Evolutionary conservation across 495 filamentous ascomycete genomes (phyloP), one percentile per base, ranked within the genome.

Genomic region (Aspergillus conjunctus): DNA sequence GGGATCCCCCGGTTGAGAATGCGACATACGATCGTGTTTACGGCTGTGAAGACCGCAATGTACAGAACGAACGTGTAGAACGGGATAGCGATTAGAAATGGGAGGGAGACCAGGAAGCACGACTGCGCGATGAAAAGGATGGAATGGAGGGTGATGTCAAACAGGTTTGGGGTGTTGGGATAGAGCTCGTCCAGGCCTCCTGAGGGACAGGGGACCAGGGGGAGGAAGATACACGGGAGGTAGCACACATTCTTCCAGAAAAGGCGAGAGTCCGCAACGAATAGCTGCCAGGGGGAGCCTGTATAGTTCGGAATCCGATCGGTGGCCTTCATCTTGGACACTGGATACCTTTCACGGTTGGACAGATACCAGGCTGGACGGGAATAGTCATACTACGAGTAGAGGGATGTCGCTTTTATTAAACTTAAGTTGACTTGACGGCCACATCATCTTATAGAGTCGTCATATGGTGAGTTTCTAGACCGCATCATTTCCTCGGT

Each of bases 171-270:
- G 21, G 59, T 17, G 0, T 82, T 73, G 0, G 74, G 73, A 39
- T 83, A 79, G 18, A 88, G 71, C 69, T 89, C 87, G 64, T 81
- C 82, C 39, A 87, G 71, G 30, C 43, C 31, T 15, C 33, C 56
- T 31, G 60, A 56, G 77, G 63, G 18, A 66, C 77, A 11, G 81
- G 83, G 60, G 71, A 73, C 58, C 71, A 85, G 50, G 3, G 86
- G 86, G 17, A 75, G 69, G 3, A 87, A 39, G 30, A 87, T 76
- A 54, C 77, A 77, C 6, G 82, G 84, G 5, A 85, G 64, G 4
- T 79, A 74, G 72, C 75, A 79, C 33, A 74, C 55, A 62, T 79
- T 81, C 7, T 64, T 66, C 56, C 87, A 69, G 61, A 83, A 81
- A 50, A 85, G 78, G 32, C 69, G 65, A 26, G 87, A 58, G 54